These are phyloP conservation scores for Glycine latifolia DNA, from an alignment of 306 rosid species.

Conservation along the genomic window DNA sequence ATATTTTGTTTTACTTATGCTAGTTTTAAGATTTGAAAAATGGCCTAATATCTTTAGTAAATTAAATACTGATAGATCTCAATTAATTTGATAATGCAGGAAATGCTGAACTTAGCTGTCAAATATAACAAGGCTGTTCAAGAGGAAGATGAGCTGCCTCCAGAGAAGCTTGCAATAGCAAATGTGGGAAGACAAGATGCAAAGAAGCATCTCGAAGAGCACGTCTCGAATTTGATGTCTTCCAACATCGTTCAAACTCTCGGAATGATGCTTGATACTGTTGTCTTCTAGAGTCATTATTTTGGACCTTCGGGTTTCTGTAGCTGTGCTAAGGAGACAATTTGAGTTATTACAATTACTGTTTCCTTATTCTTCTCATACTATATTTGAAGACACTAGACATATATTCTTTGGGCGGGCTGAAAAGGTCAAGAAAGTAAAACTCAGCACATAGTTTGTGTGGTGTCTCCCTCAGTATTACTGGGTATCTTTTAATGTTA, in stretches of 20 bases:
- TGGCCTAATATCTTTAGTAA: not conserved
- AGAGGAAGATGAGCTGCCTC: slow-evolving; percentile 93
- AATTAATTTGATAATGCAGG: slow-evolving; percentile 58
- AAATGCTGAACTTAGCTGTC: slow-evolving; percentile 76
- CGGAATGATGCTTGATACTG: slow-evolving; percentile 95
- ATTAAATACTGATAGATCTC: slow-evolving; percentile 1
- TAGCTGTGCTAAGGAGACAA: not conserved
- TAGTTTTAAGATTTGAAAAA: slow-evolving; percentile 29
- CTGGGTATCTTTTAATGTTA: slow-evolving; percentile 8
- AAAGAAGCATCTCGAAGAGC: slow-evolving; percentile 96
- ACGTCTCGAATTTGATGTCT: slow-evolving; percentile 91
- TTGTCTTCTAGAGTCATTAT: slow-evolving; percentile 71
- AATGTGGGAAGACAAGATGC: slow-evolving; percentile 97
- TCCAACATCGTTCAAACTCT: slow-evolving; percentile 90
- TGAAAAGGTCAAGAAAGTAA: slow-evolving; percentile 60
- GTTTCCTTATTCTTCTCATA: not conserved
- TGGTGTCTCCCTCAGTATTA: slow-evolving; percentile 19
- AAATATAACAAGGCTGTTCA: slow-evolving; percentile 96
- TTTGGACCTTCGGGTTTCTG: slow-evolving; percentile 24
- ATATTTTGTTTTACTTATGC: not conserved
- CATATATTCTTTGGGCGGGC: slow-evolving; percentile 56
- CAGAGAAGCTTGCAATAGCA: slow-evolving; percentile 93
- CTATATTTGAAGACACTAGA: slow-evolving; percentile 39
- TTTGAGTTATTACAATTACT: not conserved
- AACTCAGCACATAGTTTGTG: slow-evolving; percentile 34